Evolutionary conservation across 257 asterid genomes (phyloP).

Genomic region (Verbascum thapsus): DNA sequence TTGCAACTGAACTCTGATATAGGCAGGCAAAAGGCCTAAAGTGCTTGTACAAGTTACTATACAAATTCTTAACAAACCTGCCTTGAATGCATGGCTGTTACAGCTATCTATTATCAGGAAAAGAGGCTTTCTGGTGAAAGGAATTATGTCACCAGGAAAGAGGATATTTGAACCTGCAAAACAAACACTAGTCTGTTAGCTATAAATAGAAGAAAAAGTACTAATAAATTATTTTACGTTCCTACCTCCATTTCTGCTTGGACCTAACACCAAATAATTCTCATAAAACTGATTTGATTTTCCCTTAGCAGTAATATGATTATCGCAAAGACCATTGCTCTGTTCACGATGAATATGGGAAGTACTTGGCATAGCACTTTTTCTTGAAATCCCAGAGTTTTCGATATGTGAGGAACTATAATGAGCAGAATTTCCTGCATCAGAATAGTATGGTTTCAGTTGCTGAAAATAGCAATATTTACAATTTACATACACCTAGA

Average conservation of each 20-base stretch:
- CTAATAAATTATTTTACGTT: not conserved
- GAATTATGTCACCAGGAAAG: slow-evolving; percentile 89
- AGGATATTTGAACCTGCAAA: slow-evolving; percentile 76
- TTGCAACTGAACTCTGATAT: no score
- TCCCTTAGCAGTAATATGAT: slow-evolving; percentile 54
- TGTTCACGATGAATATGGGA: slow-evolving; percentile 48
- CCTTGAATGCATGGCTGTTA: slow-evolving; percentile 99
- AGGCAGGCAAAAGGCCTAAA: slow-evolving; percentile 23
- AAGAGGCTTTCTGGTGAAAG: slow-evolving; percentile 92
- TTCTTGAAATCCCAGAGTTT: slow-evolving; percentile 57
- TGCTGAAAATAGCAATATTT: slow-evolving; percentile 19
- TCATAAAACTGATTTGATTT: slow-evolving; percentile 55
- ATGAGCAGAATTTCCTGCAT: slow-evolving; percentile 56
- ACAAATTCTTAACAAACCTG: slow-evolving; percentile 94
- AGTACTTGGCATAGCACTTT: slow-evolving; percentile 41
- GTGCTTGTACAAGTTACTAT: slow-evolving; percentile 38
- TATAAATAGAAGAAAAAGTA: slow-evolving; percentile 17
- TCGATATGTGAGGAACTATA: slow-evolving; percentile 48
- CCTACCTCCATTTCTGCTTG: slow-evolving; percentile 80
- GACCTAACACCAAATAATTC: slow-evolving; percentile 71
- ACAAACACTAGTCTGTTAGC: slow-evolving; percentile 30
- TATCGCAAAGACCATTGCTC: slow-evolving; percentile 49
- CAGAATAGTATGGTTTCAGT: slow-evolving; percentile 34
- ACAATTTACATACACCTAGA: slow-evolving; percentile 23
- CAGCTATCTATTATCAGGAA: slow-evolving; percentile 88